Conservation (phyloP, 495 filamentous ascomycete genomes). For the Xylaria cubensis region DNA sequence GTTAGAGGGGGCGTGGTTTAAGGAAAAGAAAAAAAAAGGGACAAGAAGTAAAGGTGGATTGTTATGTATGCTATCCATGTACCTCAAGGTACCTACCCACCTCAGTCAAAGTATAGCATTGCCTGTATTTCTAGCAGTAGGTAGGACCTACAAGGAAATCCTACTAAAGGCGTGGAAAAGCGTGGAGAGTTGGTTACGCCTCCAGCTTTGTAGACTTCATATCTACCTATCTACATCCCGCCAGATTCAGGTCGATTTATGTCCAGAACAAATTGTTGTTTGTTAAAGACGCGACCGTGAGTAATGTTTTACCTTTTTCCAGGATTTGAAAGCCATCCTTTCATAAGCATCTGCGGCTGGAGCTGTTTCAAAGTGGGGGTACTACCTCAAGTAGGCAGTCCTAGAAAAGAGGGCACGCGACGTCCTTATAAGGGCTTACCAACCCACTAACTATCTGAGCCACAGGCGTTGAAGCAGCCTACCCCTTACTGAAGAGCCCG, state of each 20-base stretch:
- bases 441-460: not conserved
- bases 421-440: not conserved
- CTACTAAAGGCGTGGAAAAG: not conserved
- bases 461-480: no score
- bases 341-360: not conserved
- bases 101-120: no score
- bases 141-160: not conserved
- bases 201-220: not conserved
- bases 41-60: not conserved
- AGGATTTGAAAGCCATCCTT: not conserved
- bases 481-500: no score
- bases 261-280: not conserved
- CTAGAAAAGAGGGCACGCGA: conserved; percentile 2
- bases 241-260: not conserved
- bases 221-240: not conserved
- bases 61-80: not conserved
- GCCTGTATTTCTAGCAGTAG: not conserved
- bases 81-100: not conserved
- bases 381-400: not conserved
- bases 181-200: not conserved
- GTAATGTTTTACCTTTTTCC: not conserved
- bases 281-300: not conserved
- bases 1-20: not conserved
- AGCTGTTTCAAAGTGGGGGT: conserved; percentile 4
- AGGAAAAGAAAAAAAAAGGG: not conserved